These are phyloP conservation scores for Colletotrichum sp. DNA, from an alignment of 2,329 filamentous ascomycete species.

Conservation along the genomic window DNA sequence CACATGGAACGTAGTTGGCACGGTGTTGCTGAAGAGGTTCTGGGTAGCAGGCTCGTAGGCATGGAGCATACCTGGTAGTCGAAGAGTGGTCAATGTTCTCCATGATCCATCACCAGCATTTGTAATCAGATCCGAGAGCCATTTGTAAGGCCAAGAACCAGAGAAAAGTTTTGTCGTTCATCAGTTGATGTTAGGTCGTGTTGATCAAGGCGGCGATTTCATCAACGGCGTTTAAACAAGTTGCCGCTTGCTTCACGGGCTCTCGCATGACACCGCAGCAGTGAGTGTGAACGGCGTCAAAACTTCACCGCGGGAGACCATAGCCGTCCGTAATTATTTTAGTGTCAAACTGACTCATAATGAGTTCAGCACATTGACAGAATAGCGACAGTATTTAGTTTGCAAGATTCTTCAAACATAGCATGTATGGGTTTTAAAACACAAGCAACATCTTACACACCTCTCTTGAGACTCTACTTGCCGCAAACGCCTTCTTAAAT, in stretches of 20 bases:
- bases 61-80: too few relatives aligned
- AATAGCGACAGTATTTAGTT: not conserved
- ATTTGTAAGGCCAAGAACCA: not conserved
- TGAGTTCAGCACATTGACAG: rapidly evolving
- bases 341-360: not conserved
- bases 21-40: rapidly evolving
- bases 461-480: not conserved
- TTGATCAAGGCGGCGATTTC: not conserved
- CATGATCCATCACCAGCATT: not conserved
- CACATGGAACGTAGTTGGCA: rapidly evolving
- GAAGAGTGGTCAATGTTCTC: too few relatives aligned
- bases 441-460: not conserved
- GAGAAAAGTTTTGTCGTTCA: rapidly evolving
- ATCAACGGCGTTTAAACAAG: not conserved
- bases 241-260: not conserved
- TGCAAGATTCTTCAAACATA: not conserved
- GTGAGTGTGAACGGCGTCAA: not conserved
- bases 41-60: rapidly evolving
- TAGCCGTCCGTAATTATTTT: rapidly evolving
- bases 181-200: not conserved
- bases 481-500: rapidly evolving
- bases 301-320: not conserved
- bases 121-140: rapidly evolving
- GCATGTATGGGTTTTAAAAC: not conserved
- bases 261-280: rapidly evolving